These are phyloP conservation scores for Stachybotrys elegans DNA, from an alignment of 2,329 filamentous ascomycete genomes.

Conservation along the genomic window DNA sequence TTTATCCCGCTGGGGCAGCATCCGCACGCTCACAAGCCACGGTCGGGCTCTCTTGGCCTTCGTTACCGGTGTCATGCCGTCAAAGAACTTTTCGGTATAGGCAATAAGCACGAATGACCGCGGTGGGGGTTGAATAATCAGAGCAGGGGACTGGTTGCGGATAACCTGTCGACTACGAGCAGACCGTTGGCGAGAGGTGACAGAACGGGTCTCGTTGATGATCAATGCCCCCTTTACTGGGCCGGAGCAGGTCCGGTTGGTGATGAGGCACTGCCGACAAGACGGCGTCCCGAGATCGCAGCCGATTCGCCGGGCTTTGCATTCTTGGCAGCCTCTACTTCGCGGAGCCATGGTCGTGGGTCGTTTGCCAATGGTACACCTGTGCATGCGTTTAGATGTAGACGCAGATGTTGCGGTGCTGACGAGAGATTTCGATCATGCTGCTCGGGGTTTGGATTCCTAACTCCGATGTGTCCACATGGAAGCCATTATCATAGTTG, in stretches of 20 bases:
- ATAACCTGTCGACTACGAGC: not conserved
- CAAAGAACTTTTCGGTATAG: not conserved
- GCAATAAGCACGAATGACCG: not conserved
- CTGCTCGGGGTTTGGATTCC: no score
- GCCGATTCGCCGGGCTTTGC: not conserved
- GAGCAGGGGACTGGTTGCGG: not conserved
- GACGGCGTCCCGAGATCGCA: not conserved
- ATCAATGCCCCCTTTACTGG: not conserved
- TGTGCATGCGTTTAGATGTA: no score
- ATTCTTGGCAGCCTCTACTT: not conserved
- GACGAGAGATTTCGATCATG: no score
- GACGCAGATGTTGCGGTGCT: no score
- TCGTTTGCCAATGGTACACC: no score
- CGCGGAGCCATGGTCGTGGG: not conserved
- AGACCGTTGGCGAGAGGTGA: not conserved
- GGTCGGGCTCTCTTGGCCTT: not conserved
- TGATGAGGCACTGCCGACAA: not conserved
- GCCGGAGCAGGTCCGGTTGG: not conserved
- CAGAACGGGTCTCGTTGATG: not conserved
- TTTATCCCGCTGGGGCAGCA: not conserved
- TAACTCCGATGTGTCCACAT: no score
- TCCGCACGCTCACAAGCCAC: not conserved
- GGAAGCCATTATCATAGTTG: no score
- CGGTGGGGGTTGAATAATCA: not conserved
- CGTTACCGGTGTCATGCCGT: not conserved